A percentile compares a stretch with the other conserved stretches of the same genome.
Conservation (phyloP, 805 yeast genomes). For the Candida germanica region DNA sequence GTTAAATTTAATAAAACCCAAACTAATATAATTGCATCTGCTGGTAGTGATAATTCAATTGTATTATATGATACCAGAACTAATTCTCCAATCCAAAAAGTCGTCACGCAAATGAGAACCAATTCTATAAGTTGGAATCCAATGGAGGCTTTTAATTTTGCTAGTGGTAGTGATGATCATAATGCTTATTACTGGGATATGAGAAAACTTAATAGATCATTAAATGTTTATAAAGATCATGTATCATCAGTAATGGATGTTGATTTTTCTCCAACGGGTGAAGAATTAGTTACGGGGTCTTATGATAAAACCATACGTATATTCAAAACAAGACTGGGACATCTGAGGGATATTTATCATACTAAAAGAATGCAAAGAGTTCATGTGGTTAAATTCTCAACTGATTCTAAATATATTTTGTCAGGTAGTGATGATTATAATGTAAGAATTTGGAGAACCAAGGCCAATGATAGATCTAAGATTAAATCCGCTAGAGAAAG, state of each 20-base stretch:
- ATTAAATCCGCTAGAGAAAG: slow-evolving; percentile 79
- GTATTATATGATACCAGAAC: slow-evolving; percentile 90
- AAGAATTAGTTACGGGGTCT: slow-evolving; percentile 91
- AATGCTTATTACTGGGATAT: slow-evolving; percentile 93
- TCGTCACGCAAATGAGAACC: slow-evolving; percentile 76
- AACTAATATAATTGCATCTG: slow-evolving; percentile 81
- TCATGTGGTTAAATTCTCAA: slow-evolving; percentile 76
- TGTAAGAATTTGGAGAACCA: slow-evolving; percentile 87
- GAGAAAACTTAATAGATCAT: slow-evolving; percentile 81
- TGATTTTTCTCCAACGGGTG: slow-evolving; percentile 96
- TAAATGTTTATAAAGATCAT: slow-evolving; percentile 90
- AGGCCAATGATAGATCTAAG: slow-evolving; percentile 79
- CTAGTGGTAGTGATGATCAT: slow-evolving; percentile 91
- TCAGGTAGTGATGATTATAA: slow-evolving; percentile 97
- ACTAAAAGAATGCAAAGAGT: slow-evolving; percentile 98
- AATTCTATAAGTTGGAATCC: slow-evolving; percentile 96
- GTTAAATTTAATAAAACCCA: slow-evolving; percentile 90
- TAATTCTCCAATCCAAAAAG: slow-evolving; percentile 86
- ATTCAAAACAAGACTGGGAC: slow-evolving; percentile 74
- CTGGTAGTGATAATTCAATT: slow-evolving; percentile 82
- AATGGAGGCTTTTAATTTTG: slow-evolving; percentile 93
- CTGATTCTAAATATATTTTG: slow-evolving; percentile 83
- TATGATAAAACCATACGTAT: slow-evolving; percentile 92
- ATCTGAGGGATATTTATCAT: slow-evolving; percentile 91
- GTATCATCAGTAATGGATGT: slow-evolving; percentile 93